These are phyloP conservation scores for Trypanosoma brucei DNA, from an alignment of 208 protist genomes.

Conservation along the genomic window DNA sequence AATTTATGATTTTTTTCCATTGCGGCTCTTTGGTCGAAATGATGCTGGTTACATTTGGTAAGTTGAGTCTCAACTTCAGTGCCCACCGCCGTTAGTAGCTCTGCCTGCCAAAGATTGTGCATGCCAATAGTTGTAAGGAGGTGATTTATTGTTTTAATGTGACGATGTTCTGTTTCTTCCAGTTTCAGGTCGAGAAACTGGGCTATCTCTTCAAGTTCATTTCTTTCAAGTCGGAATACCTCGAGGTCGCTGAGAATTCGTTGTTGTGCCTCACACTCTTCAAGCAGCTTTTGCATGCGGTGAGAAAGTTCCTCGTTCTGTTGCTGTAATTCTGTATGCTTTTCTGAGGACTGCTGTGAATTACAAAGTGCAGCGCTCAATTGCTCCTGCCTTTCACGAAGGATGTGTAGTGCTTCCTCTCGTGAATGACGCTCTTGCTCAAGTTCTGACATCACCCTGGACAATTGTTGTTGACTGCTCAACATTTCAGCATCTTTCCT, in stretches of 20 bases:
- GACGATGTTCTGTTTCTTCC: background rate
- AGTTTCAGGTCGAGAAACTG: conserved; percentile 12
- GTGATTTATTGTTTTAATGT: background rate
- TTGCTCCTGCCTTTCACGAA: conserved; percentile 19
- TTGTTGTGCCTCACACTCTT: conserved; percentile 5
- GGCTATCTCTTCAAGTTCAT: background rate
- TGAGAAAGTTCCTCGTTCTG: conserved; percentile 9
- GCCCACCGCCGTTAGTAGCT: no score
- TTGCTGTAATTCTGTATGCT: conserved; percentile 8
- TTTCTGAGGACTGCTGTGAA: conserved; percentile 14
- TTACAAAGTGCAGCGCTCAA: conserved; percentile 3
- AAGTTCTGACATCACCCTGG: background rate
- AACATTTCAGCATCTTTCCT: conserved; percentile 21
- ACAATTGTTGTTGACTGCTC: conserved; percentile 7
- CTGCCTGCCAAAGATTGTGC: no score
- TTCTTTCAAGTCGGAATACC: conserved; percentile 14
- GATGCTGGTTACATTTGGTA: no score
- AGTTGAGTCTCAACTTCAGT: no score
- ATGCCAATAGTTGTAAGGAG: background rate
- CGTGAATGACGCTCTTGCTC: conserved; percentile 3
- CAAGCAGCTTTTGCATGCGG: conserved; percentile 10
- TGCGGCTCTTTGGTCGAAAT: no score
- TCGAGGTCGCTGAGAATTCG: conserved; percentile 8
- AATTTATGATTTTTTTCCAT: no score
- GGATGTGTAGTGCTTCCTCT: conserved; percentile 20